phyloP scores from a whole-genome alignment of 805 yeast genomes.

The Candida dajiaensis region DNA sequence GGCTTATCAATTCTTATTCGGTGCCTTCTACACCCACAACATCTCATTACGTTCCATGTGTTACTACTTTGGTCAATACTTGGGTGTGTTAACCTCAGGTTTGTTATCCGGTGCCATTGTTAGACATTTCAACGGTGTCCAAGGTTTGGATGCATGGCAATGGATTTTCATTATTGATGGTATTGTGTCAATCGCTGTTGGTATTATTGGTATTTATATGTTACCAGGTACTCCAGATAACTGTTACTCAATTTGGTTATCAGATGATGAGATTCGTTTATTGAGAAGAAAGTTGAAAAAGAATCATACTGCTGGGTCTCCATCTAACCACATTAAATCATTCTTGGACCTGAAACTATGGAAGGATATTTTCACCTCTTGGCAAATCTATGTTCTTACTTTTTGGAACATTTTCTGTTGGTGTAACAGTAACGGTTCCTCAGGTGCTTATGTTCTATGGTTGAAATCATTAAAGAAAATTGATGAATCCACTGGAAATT shows the following conservation, averaged over 20 bases:
- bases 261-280: conserved; percentile 52
- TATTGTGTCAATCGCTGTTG: conserved; percentile 35
- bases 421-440: conserved; percentile 44
- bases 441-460: conserved; percentile 43
- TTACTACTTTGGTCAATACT: conserved; percentile 55
- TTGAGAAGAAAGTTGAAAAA: conserved; percentile 39
- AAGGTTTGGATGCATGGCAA: conserved; percentile 54
- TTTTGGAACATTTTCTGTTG: conserved; percentile 51
- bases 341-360: conserved; percentile 41
- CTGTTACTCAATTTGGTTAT: conserved; percentile 46
- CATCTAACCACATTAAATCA: conserved; percentile 20
- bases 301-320: conserved; percentile 28
- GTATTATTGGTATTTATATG: conserved; percentile 21
- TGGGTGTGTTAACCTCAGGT: conserved; percentile 57
- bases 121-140: conserved; percentile 34
- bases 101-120: conserved; percentile 48
- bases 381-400: conserved; percentile 53
- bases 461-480: conserved; percentile 33
- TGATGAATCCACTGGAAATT: background rate
- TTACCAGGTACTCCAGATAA: conserved; percentile 65
- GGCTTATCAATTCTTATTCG: conserved; percentile 52
- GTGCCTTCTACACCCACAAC: conserved; percentile 49
- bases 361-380: conserved; percentile 45
- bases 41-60: conserved; percentile 58
- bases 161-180: conserved; percentile 68